These are phyloP conservation scores for Coemansia sp. DNA, from an alignment of 192 early-diverging fungal species.

Conservation along the genomic window DNA sequence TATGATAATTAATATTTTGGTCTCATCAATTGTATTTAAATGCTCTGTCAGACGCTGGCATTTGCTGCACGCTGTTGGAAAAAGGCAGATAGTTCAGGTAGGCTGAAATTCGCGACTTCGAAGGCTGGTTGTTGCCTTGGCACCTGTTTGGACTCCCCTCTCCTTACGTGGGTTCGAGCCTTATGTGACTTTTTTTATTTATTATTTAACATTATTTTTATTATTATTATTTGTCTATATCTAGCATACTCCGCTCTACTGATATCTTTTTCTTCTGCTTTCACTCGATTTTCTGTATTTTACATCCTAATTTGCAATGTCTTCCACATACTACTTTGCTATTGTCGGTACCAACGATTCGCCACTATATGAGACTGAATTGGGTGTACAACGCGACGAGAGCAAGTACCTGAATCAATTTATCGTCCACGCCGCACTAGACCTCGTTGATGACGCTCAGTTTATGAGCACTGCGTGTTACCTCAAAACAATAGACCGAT, in stretches of 20 bases:
- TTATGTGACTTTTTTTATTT: not conserved
- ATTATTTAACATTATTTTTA: not conserved
- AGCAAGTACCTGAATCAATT: slow-evolving; percentile 97
- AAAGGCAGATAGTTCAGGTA: too few species aligned
- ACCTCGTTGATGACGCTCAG: slow-evolving; percentile 94
- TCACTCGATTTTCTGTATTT: not conserved
- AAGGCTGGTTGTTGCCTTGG: not conserved
- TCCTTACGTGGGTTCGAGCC: not conserved
- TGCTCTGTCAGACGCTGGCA: too few species aligned
- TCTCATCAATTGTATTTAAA: too few species aligned
- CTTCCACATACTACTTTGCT: slow-evolving; percentile 76
- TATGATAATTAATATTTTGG: too few species aligned
- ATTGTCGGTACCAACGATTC: slow-evolving; percentile 94
- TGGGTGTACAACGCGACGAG: slow-evolving; percentile 61
- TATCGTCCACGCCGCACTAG: slow-evolving; percentile 93
- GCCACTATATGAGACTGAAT: slow-evolving; percentile 95
- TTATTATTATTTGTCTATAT: not conserved
- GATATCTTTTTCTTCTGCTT: not conserved
- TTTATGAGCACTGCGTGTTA: slow-evolving; percentile 89
- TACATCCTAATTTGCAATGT: slow-evolving; percentile 6
- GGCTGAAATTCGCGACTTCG: not conserved
- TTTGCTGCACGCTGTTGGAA: too few species aligned
- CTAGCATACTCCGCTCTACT: not conserved
- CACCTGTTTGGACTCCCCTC: not conserved
- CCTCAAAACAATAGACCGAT: slow-evolving; percentile 90